Conservation (phyloP, 1,139 yeast genomes). For the Suzukiozyma palmioleophila region DNA sequence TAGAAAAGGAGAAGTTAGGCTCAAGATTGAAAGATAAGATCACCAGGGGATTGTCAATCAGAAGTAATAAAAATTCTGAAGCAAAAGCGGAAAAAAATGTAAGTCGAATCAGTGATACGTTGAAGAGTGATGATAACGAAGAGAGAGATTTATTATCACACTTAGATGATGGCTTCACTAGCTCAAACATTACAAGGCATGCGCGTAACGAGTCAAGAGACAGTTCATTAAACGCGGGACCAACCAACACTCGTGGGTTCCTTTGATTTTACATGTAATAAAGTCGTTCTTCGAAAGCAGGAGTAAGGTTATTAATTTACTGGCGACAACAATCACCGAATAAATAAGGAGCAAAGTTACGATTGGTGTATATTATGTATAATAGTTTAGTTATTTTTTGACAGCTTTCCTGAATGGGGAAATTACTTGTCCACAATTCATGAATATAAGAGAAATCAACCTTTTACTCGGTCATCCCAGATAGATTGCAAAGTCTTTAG, state of each 20-base stretch:
- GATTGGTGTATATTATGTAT: slow-evolving; percentile 1
- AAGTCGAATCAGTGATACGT: slow-evolving; percentile 34
- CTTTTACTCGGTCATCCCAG: slow-evolving; percentile 2
- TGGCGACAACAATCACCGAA: too few species aligned
- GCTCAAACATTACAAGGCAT: slow-evolving; percentile 10
- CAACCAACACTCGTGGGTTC: slow-evolving; percentile 5
- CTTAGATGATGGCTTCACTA: slow-evolving; percentile 10
- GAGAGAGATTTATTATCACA: slow-evolving; percentile 4
- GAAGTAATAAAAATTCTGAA: slow-evolving; percentile 7
- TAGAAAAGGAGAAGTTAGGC: slow-evolving; percentile 9
- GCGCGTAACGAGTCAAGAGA: slow-evolving; percentile 9
- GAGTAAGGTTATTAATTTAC: too few species aligned
- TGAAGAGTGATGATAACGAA: slow-evolving; percentile 15
- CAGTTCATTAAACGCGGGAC: slow-evolving; percentile 14
- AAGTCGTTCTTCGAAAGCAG: not conserved
- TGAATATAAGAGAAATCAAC: not conserved
- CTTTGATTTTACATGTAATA: not conserved
- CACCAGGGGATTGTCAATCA: slow-evolving; percentile 21
- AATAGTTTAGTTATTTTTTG: slow-evolving; percentile 1
- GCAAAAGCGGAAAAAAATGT: slow-evolving; percentile 12
- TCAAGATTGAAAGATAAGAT: slow-evolving; percentile 10
- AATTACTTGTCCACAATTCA: too few species aligned
- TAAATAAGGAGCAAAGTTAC: not conserved
- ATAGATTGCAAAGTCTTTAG: slow-evolving; percentile 1
- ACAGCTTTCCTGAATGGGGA: not conserved